These are phyloP conservation scores for Termitomyces sp. DNA, from an alignment of 768 basidiomycete species.

Conservation along the genomic window DNA sequence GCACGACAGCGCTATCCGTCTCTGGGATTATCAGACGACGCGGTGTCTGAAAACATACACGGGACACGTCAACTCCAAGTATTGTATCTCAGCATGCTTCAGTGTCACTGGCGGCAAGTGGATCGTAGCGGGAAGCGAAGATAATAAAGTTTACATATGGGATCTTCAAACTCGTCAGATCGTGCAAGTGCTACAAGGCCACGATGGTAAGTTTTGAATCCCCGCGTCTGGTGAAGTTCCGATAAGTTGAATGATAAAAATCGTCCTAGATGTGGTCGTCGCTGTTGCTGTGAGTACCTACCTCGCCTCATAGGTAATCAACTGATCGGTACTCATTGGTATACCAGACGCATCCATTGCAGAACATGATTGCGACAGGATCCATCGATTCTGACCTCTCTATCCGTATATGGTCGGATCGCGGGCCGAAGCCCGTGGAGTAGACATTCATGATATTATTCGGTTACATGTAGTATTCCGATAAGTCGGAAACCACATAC, in stretches of 20 bases:
- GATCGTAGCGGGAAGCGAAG: conserved; percentile 91
- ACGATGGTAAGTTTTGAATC: conserved; percentile 49
- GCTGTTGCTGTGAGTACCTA: conserved; percentile 63
- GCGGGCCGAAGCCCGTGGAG: conserved; percentile 22
- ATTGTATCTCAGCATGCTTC: conserved; percentile 82
- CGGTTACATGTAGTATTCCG: too few relatives aligned
- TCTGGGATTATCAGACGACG: conserved; percentile 94
- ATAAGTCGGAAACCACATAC: too few relatives aligned
- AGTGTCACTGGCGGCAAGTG: conserved; percentile 84
- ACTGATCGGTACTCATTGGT: conserved; percentile 8
- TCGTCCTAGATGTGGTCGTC: conserved; percentile 63
- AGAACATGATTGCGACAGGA: conserved; percentile 86
- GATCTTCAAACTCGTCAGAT: conserved; percentile 86
- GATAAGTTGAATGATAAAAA: neutral
- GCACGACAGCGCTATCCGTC: conserved; percentile 86
- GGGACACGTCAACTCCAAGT: conserved; percentile 81
- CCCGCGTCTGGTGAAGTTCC: neutral
- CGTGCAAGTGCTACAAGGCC: conserved; percentile 76
- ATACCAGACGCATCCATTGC: conserved; percentile 73
- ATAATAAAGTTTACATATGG: conserved; percentile 87
- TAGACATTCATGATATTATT: too few relatives aligned
- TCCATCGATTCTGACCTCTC: conserved; percentile 81
- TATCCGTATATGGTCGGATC: conserved; percentile 82
- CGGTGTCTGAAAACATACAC: conserved; percentile 88
- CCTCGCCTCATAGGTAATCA: neutral